phyloP scores from a whole-genome alignment of 306 rosid species.

The Gastrolobium bilobum region DNA sequence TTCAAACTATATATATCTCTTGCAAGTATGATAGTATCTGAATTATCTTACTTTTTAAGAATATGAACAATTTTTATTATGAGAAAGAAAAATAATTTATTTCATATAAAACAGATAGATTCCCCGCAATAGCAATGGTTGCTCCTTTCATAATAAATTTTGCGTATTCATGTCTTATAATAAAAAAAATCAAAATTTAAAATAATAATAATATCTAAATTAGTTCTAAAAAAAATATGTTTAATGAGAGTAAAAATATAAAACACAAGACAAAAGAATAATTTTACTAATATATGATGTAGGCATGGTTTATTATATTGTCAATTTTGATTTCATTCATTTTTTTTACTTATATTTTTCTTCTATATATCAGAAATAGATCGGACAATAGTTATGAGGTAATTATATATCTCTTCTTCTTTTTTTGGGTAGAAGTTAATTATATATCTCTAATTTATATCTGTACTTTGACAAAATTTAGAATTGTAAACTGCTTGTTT shows the following conservation, averaged over 20 bases:
- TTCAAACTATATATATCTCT: background rate
- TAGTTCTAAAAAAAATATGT: background rate
- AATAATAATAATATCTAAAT: background rate
- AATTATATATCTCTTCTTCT: too few species aligned
- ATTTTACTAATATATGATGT: background rate
- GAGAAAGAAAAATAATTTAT: background rate
- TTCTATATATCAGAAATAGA: background rate
- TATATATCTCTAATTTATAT: background rate
- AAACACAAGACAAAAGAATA: background rate
- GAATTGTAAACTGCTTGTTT: too few species aligned
- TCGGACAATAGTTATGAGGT: background rate
- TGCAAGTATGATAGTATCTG: background rate
- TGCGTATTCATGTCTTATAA: background rate
- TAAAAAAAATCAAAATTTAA: too few species aligned
- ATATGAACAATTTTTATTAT: background rate
- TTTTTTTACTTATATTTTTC: background rate
- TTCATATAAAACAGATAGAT: background rate
- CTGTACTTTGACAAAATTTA: too few species aligned
- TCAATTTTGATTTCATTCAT: background rate
- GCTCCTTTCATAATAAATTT: background rate
- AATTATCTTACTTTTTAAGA: conserved; percentile 19
- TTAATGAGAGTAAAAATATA: conserved; percentile 2
- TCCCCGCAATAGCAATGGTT: background rate
- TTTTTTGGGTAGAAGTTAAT: too few species aligned
- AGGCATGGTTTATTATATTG: background rate